Percentiles rank a stretch among this genome's conserved stretches.
Evolutionary conservation across 805 yeast species (phyloP).

Genomic region (Candida silvicultrix): DNA sequence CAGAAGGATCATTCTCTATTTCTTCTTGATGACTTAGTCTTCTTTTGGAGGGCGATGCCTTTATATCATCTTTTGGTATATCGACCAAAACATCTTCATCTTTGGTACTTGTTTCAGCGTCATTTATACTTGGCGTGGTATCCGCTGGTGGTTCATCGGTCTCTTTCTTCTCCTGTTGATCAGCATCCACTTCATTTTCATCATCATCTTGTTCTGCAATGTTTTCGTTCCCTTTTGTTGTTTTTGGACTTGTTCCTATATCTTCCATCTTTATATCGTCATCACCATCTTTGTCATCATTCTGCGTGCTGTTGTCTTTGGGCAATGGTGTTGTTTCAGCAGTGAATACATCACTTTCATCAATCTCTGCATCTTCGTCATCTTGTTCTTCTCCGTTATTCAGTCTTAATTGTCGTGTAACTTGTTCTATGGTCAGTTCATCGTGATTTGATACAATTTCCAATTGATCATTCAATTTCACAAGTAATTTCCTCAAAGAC

Average conservation of each 20-base stretch:
- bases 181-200: background rate
- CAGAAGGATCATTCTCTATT: conserved; percentile 49
- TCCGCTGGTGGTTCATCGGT: conserved; percentile 1
- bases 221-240: background rate
- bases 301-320: background rate
- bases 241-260: background rate
- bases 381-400: background rate
- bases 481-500: conserved; percentile 27
- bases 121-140: conserved; percentile 1
- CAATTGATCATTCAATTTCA: conserved; percentile 34
- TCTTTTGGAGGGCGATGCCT: conserved; percentile 3
- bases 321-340: background rate
- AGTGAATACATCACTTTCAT: conserved; percentile 6
- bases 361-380: conserved; percentile 9
- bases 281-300: background rate
- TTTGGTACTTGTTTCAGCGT: background rate
- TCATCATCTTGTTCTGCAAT: background rate
- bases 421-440: conserved; percentile 13
- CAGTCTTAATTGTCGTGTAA: conserved; percentile 5
- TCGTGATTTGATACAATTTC: conserved; percentile 25
- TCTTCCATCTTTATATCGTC: background rate
- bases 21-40: conserved; percentile 14
- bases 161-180: no score
- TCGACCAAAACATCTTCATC: conserved; percentile 11
- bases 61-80: background rate